Conservation (phyloP, 164 flowering plant genomes). For the Magnolia officinalis region DNA sequence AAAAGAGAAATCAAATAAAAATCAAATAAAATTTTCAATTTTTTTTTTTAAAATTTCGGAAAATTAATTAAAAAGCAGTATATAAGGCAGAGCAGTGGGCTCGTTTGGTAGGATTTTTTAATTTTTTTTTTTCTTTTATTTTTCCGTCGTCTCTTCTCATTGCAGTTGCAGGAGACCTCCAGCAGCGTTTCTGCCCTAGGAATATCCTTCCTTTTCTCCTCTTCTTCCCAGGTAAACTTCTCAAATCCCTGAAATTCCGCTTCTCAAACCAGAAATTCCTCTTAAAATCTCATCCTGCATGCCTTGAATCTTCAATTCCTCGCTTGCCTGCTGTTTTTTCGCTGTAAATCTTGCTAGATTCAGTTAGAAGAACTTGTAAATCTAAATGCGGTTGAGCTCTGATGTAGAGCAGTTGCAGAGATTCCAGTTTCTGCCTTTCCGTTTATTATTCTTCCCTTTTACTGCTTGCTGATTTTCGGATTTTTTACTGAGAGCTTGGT, state of each 20-base stretch:
- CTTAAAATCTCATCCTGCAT: background rate
- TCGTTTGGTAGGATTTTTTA: background rate
- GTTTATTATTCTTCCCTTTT: background rate
- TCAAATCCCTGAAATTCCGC: background rate
- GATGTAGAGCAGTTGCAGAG: background rate
- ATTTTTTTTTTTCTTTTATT: background rate
- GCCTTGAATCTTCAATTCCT: background rate
- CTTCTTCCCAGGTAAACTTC: background rate
- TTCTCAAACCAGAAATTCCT: background rate
- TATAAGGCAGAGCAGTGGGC: background rate
- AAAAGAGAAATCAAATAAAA: too few species aligned
- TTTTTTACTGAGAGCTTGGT: background rate
- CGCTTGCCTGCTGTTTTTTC: background rate
- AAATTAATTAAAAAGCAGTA: background rate
- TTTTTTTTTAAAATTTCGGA: too few species aligned
- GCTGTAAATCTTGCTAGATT: slow-evolving; percentile 4
- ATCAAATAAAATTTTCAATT: too few species aligned
- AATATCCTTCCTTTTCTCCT: background rate
- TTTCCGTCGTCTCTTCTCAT: background rate
- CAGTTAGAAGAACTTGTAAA: background rate
- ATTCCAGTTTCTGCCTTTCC: background rate
- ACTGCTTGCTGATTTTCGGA: background rate
- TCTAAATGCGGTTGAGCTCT: background rate
- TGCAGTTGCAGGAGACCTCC: background rate
- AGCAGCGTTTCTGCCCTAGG: background rate